phyloP scores from a whole-genome alignment of 805 yeast genomes.

The Zygotorulaspora danielsina region DNA sequence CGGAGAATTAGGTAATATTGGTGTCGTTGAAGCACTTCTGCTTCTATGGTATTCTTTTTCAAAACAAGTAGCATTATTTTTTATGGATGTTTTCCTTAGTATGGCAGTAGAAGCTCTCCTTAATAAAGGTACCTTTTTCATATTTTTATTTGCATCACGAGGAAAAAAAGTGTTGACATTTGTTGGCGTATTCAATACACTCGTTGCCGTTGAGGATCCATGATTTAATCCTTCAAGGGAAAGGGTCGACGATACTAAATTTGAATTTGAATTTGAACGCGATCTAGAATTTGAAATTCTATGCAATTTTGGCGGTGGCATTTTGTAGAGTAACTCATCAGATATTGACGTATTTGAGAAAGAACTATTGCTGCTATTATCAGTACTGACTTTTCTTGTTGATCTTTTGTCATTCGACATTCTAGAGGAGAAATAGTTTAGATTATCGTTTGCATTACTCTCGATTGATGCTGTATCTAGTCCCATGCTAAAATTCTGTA shows the following conservation, averaged over 20 bases:
- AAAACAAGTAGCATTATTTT: conserved; percentile 1
- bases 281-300: conserved; percentile 13
- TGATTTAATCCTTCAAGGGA: conserved; percentile 3
- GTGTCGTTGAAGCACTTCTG: conserved; percentile 15
- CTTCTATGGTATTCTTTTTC: conserved; percentile 5
- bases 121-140: conserved; percentile 25
- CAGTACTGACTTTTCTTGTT: conserved; percentile 18
- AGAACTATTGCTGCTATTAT: conserved; percentile 18
- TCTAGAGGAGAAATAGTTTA: conserved; percentile 6
- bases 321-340: conserved; percentile 15
- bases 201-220: conserved; percentile 9
- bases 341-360: conserved; percentile 13
- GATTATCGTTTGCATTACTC: conserved; percentile 5
- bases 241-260: conserved; percentile 6
- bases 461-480: conserved; percentile 13
- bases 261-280: conserved; percentile 13
- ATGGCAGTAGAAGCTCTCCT: conserved; percentile 34
- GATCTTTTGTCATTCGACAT: conserved; percentile 9
- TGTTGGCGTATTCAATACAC: conserved; percentile 11
- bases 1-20: conserved; percentile 8
- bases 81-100: conserved; percentile 28
- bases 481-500: conserved; percentile 11
- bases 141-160: conserved; percentile 6
- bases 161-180: conserved; percentile 2
- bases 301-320: conserved; percentile 12